A percentile compares a stretch with the other conserved stretches of the same genome.
These are phyloP conservation scores for Trametes hirsuta DNA, from an alignment of 1,284 basidiomycete species.

Conservation along the genomic window DNA sequence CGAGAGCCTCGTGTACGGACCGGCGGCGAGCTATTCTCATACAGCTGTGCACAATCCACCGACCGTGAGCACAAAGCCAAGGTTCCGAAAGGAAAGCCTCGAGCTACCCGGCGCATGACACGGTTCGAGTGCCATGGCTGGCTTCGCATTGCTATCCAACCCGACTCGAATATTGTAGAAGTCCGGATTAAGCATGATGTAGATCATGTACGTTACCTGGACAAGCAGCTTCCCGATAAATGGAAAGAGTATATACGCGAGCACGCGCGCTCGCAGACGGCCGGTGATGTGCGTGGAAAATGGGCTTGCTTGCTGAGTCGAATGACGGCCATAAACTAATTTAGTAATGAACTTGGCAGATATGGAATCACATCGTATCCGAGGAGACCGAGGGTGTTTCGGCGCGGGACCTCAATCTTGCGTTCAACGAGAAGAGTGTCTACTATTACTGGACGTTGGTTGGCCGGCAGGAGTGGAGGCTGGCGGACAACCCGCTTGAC, in stretches of 20 bases:
- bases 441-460: constrained; percentile 19
- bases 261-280: not conserved
- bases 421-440: constrained; percentile 3
- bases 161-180: not conserved
- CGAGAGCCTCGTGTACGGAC: too few relatives aligned
- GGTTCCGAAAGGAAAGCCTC: not conserved
- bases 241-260: not conserved
- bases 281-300: not conserved
- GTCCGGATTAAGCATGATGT: not conserved
- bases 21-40: too few relatives aligned
- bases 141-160: not conserved
- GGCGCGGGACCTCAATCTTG: not conserved
- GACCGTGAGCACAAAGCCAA: not conserved
- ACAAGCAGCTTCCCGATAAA: not conserved
- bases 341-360: not conserved
- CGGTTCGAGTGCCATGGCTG: constrained; percentile 2
- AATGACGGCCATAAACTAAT: too few relatives aligned
- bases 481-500: constrained; percentile 6
- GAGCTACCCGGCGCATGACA: not conserved
- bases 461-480: constrained; percentile 7
- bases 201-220: not conserved
- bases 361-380: too few relatives aligned
- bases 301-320: too few relatives aligned
- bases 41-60: not conserved
- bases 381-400: too few relatives aligned